Evolutionary conservation across 169 alveolate genomes (phyloP).

Genomic region (Plasmodium coatneyi): DNA sequence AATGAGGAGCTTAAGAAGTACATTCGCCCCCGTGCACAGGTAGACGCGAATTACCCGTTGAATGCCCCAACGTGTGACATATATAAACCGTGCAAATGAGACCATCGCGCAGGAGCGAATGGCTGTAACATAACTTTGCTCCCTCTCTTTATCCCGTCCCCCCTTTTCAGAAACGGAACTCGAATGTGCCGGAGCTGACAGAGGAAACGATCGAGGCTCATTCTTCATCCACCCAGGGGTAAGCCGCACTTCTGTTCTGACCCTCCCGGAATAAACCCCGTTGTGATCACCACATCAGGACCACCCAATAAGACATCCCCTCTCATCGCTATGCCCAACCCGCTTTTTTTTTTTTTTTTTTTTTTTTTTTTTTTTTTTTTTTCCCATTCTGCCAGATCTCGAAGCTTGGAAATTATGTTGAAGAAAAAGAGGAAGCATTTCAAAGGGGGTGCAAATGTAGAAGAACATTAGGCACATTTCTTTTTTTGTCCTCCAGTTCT

Average conservation of each 20-base stretch:
- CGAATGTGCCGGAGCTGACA: background rate
- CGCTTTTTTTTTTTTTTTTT: background rate
- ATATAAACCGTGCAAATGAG: background rate
- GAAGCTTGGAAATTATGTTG: constrained; percentile 30
- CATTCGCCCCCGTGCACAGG: constrained; percentile 2
- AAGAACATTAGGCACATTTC: constrained; percentile 3
- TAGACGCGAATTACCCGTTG: background rate
- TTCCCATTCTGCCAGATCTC: constrained; percentile 19
- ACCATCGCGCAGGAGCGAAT: background rate
- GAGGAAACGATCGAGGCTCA: constrained; percentile 49
- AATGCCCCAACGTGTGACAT: background rate
- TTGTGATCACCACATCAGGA: background rate
- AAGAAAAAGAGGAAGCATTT: constrained; percentile 45
- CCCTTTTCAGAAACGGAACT: constrained; percentile 26
- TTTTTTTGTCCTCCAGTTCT: background rate
- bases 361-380: background rate
- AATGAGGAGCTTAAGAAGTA: constrained; percentile 34
- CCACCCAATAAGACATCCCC: no score
- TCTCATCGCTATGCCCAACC: background rate
- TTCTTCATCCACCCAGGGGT: constrained; percentile 30
- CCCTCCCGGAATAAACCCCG: no score
- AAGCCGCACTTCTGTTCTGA: background rate
- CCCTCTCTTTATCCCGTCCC: background rate
- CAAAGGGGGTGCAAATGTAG: background rate
- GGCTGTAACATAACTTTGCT: background rate